Evolutionary conservation across 2,329 filamentous ascomycete genomes (phyloP), one percentile per base, ranked within the genome.

Genomic region (Colletotrichum simmondsii): DNA sequence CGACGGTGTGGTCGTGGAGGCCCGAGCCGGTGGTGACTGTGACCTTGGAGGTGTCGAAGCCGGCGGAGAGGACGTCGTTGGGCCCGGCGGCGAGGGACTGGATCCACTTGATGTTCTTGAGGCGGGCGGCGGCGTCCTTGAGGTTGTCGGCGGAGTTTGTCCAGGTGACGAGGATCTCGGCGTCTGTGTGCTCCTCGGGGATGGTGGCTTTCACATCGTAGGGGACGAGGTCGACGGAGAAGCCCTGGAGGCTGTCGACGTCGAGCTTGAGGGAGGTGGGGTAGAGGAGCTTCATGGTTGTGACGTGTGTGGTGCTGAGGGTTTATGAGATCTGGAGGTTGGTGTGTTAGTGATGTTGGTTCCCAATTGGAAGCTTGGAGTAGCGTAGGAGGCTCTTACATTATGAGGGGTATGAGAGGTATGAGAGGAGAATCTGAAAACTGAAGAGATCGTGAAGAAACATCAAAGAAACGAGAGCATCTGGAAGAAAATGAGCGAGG

Each of bases 81-180:
- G 91, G 91, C 0, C 91, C 91, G 1, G 91, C 90, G 46, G 91
- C 91, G 42, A 92, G 89, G 0, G 89, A 91, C 77, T 92, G 91
- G 80, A 92, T 92, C 90, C 90, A 92, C 75, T 85, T 85, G 16
- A 92, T 84, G 53, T 89, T 88, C 68, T 84, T 87, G 79, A 92
- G 83, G 71, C 87, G 86, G 63, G 78, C 75, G 2, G 86, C 87
- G 61, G 90, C 90, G 78, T 92, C 88, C 26, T 85, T 81, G 72
- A 92, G 89, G 83, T 92, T 92, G 16, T 82, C 82, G 53, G 88
- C 76, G 30, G 83, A 85, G 85, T 92, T 92, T 79, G 84, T 80
- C 91, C 91, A 92, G 6, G 90, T 91, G 3, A 92, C 83, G 72
- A 92, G 86, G 76, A 90, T 82, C 28, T 89, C 86, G 78, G 91